These are phyloP conservation scores for Hippophae rhamnoides DNA, from an alignment of 306 rosid species.

Conservation along the genomic window DNA sequence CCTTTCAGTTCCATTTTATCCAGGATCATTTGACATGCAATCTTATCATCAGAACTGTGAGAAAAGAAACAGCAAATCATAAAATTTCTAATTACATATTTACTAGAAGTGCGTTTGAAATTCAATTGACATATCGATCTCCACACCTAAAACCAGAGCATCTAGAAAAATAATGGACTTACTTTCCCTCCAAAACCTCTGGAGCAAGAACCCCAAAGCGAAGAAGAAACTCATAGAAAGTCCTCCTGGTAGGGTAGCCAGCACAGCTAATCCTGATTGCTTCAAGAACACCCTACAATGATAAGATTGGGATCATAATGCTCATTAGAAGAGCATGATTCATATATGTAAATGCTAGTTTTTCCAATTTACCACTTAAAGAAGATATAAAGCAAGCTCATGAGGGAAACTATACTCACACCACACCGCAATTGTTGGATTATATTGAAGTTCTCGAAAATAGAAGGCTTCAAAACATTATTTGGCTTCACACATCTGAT, in stretches of 20 bases:
- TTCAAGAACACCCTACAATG: constrained; percentile 92
- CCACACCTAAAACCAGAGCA: constrained; percentile 2
- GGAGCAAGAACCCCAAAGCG: constrained; percentile 99
- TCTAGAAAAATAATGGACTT: constrained; percentile 32
- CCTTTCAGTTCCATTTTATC: constrained; percentile 90
- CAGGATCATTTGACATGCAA: constrained; percentile 79
- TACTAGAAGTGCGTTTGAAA: neutral
- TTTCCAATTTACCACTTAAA: constrained; percentile 8
- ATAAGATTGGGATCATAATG: neutral
- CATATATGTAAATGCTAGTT: neutral
- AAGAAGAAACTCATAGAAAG: constrained; percentile 89
- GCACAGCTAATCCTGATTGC: constrained; percentile 99
- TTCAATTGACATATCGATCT: constrained; percentile 2
- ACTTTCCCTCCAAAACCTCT: constrained; percentile 93
- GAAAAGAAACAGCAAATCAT: constrained; percentile 17
- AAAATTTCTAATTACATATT: neutral
- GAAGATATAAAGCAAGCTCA: constrained; percentile 19
- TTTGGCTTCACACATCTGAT: constrained; percentile 99
- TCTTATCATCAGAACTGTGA: constrained; percentile 88
- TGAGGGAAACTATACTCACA: constrained; percentile 51
- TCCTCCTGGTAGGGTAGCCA: constrained; percentile 97
- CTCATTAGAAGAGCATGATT: neutral
- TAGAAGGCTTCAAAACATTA: constrained; percentile 90
- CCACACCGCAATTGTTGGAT: constrained; percentile 99
- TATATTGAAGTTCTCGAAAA: constrained; percentile 78